phyloP scores from a whole-genome alignment of 768 basidiomycete species.

The Trametes cubensis region DNA sequence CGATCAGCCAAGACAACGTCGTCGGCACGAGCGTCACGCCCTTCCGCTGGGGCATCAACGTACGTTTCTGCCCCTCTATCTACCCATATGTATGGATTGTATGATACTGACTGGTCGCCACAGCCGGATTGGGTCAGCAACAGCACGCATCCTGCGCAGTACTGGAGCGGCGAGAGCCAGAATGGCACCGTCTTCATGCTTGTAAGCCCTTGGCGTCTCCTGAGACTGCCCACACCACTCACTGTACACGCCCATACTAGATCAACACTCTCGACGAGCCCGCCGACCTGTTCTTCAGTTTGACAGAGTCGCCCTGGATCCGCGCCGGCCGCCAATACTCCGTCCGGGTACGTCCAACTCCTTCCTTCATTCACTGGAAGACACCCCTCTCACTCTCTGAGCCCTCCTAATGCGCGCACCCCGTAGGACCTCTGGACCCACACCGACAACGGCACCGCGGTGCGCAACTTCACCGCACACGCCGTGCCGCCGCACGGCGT shows the following conservation, averaged over 20 bases:
- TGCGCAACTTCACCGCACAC: constrained; percentile 60
- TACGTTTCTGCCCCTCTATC: constrained; percentile 35
- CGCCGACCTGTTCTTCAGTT: constrained; percentile 59
- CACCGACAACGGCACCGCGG: constrained; percentile 67
- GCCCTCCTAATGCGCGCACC: neutral
- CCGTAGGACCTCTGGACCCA: constrained; percentile 72
- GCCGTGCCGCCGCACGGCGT: constrained; percentile 70
- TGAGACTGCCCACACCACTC: neutral
- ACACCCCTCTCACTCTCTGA: constrained; percentile 2
- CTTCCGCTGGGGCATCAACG: constrained; percentile 71
- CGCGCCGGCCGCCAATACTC: constrained; percentile 65
- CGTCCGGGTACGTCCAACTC: constrained; percentile 52
- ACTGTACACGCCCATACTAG: constrained; percentile 36
- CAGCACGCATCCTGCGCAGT: constrained; percentile 62
- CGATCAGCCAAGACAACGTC: constrained; percentile 69
- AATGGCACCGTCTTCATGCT: constrained; percentile 72
- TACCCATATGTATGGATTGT: neutral
- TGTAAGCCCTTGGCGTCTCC: constrained; percentile 37
- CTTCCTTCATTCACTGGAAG: too few relatives aligned
- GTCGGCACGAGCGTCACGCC: constrained; percentile 64
- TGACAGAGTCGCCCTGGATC: constrained; percentile 74
- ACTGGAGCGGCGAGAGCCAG: constrained; percentile 68
- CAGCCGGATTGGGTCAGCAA: constrained; percentile 45
- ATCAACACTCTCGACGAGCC: constrained; percentile 61
- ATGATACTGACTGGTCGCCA: constrained; percentile 25